Conservation (phyloP, 495 filamentous ascomycete species). For the Podospora pseudocomata region DNA sequence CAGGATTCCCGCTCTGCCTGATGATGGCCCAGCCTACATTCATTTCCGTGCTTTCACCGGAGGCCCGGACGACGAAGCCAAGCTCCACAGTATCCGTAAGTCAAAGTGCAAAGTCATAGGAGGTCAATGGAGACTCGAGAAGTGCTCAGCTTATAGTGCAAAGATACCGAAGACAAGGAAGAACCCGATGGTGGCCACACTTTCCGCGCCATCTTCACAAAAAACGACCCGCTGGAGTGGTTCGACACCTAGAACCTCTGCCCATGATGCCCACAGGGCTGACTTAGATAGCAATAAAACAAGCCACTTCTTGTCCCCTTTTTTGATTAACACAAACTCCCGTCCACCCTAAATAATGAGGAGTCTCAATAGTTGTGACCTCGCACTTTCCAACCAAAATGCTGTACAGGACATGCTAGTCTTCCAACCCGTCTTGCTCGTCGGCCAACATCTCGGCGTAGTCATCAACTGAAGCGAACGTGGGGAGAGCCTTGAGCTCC, state of each 20-base stretch:
- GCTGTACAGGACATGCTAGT: background rate
- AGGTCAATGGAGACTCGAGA: background rate
- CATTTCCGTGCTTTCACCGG: conserved; percentile 52
- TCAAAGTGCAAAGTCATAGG: conserved; percentile 39
- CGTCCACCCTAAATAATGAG: background rate
- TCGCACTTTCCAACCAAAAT: background rate
- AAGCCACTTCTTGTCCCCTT: background rate
- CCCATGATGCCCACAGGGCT: background rate
- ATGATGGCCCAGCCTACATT: conserved; percentile 42
- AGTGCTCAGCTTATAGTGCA: background rate
- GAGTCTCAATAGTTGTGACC: background rate
- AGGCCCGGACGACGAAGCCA: conserved; percentile 42
- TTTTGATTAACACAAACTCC: background rate
- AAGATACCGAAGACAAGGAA: conserved; percentile 31
- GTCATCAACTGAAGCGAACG: conserved; percentile 88
- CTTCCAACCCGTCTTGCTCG: conserved; percentile 59
- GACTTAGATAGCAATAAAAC: conserved; percentile 4
- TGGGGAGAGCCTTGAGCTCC: conserved; percentile 85
- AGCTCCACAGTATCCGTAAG: conserved; percentile 48
- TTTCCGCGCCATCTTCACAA: conserved; percentile 51
- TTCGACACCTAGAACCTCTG: conserved; percentile 46
- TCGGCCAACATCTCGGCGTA: conserved; percentile 81
- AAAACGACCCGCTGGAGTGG: conserved; percentile 53
- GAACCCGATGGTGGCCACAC: conserved; percentile 40
- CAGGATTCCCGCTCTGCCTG: conserved; percentile 44